Conservation (phyloP, 768 basidiomycete genomes). For the Ramaria sp. region DNA sequence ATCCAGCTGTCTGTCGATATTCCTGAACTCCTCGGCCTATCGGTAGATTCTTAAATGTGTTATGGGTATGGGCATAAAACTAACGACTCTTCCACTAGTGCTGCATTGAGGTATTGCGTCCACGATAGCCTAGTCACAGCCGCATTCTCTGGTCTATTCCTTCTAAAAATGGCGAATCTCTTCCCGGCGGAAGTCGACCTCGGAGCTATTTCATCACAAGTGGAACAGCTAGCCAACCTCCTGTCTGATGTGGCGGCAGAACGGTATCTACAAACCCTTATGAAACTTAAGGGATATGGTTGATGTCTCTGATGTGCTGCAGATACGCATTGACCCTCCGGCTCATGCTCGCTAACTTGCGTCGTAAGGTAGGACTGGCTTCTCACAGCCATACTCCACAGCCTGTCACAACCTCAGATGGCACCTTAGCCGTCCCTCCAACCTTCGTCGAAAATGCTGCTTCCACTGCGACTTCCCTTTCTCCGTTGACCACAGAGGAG, state of each 20-base stretch:
- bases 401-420: constrained; percentile 41
- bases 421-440: constrained; percentile 42
- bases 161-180: constrained; percentile 89
- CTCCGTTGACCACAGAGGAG: constrained; percentile 77
- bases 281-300: background rate
- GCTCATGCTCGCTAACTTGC: constrained; percentile 87
- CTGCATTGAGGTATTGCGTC: constrained; percentile 84
- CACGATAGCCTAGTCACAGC: constrained; percentile 89
- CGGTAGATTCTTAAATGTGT: constrained; percentile 35
- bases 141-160: constrained; percentile 83
- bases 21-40: constrained; percentile 71
- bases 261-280: constrained; percentile 34
- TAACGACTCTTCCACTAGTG: constrained; percentile 29
- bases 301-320: background rate
- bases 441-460: constrained; percentile 46
- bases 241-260: constrained; percentile 91
- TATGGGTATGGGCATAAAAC: background rate
- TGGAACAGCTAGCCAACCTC: constrained; percentile 83
- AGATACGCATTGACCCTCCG: constrained; percentile 86
- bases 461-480: constrained; percentile 30
- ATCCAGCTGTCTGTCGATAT: constrained; percentile 72
- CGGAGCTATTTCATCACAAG: constrained; percentile 64
- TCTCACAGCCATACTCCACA: background rate
- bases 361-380: constrained; percentile 71
- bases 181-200: constrained; percentile 83